These are phyloP conservation scores for Leucocoprinus birnbaumii DNA, from an alignment of 768 basidiomycete genomes.

Conservation along the genomic window DNA sequence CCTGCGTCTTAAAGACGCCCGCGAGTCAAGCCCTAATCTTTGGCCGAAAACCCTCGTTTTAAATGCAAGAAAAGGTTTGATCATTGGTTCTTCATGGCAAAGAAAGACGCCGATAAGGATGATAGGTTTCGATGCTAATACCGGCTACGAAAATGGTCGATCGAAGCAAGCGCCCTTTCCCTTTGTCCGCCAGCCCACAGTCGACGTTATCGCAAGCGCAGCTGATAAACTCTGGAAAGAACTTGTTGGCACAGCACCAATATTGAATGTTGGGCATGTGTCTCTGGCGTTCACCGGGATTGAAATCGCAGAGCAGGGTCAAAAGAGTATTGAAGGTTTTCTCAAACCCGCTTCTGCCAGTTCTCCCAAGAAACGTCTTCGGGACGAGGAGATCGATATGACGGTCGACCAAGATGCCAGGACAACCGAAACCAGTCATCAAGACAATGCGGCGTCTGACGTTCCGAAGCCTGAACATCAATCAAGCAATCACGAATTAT, in stretches of 20 bases:
- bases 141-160: slow-evolving; percentile 63
- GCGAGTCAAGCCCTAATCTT: slow-evolving; percentile 64
- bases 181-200: slow-evolving; percentile 68
- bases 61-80: slow-evolving; percentile 64
- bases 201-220: slow-evolving; percentile 72
- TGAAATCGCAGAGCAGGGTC: slow-evolving; percentile 72
- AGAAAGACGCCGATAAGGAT: slow-evolving; percentile 1
- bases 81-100: neutral
- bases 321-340: slow-evolving; percentile 87
- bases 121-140: neutral
- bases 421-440: neutral
- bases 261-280: slow-evolving; percentile 71
- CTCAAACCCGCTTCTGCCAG: slow-evolving; percentile 42
- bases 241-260: slow-evolving; percentile 54
- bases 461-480: slow-evolving; percentile 9
- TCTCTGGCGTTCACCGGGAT: slow-evolving; percentile 77
- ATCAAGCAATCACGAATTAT: slow-evolving; percentile 17
- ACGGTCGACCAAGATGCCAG: neutral
- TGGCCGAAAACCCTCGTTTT: slow-evolving; percentile 95
- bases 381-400: slow-evolving; percentile 24
- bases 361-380: slow-evolving; percentile 35
- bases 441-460: neutral
- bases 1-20: slow-evolving; percentile 78
- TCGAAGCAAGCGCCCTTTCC: slow-evolving; percentile 91
- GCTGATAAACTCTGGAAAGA: slow-evolving; percentile 88